Evolutionary conservation across 2,329 filamentous ascomycete species (phyloP).

Genomic region (Aspergillus pseudoglaucus): DNA sequence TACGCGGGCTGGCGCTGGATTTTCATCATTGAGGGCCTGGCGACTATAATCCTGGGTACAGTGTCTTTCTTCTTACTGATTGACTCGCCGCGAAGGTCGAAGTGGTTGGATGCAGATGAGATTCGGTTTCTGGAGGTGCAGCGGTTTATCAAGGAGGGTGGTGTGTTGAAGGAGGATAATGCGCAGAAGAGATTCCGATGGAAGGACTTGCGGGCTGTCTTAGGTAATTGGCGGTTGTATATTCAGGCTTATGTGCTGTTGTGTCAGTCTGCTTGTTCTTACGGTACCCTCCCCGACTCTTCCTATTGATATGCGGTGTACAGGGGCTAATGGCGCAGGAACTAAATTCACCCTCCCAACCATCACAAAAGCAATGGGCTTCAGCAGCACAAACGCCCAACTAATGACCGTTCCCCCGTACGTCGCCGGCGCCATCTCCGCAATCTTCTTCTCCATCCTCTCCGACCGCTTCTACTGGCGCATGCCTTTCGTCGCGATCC

Average conservation of each 20-base stretch:
- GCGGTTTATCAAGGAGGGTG: conserved; percentile 26
- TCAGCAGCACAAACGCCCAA: conserved; percentile 28
- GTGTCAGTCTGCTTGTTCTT: conserved; percentile 14
- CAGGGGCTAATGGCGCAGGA: conserved; percentile 15
- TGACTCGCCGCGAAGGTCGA: conserved; percentile 33
- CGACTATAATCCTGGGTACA: conserved; percentile 35
- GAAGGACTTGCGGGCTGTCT: conserved; percentile 28
- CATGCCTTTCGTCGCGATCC: conserved; percentile 17
- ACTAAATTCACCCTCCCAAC: conserved; percentile 32
- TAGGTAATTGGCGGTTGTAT: conserved; percentile 35
- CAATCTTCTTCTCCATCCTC: conserved; percentile 14
- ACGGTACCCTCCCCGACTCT: conserved; percentile 11
- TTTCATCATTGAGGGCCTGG: conserved; percentile 42
- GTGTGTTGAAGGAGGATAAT: conserved; percentile 15
- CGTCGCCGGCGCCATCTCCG: conserved; percentile 19
- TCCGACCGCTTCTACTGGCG: conserved; percentile 21
- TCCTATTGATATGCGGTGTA: neutral
- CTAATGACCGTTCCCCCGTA: conserved; percentile 22
- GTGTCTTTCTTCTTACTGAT: conserved; percentile 37
- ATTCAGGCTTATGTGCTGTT: conserved; percentile 25
- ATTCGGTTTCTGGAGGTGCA: conserved; percentile 32
- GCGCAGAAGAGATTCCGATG: conserved; percentile 18
- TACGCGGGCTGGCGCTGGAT: conserved; percentile 44
- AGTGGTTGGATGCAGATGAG: conserved; percentile 34
- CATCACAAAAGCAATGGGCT: conserved; percentile 34